Evolutionary conservation across 2,329 filamentous ascomycete species (phyloP), one percentile per base, ranked within the genome.

Genomic region (Aspergillus niger): DNA sequence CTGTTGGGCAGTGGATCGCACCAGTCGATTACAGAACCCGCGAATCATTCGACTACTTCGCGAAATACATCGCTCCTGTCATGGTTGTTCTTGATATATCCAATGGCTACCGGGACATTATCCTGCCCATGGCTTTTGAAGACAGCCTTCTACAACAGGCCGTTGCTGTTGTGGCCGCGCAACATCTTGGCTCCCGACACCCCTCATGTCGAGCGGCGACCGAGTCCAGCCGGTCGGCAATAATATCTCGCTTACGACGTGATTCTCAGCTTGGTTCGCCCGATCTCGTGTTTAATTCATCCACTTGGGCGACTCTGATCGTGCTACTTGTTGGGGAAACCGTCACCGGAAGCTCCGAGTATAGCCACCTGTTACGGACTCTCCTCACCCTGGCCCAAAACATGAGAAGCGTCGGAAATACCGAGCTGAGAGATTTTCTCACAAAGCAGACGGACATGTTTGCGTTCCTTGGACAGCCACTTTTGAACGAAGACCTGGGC

Each of bases 61-160:
- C 71, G 2, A 39, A 59, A 17, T 60, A 70, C 13, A 66, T 73
- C 20, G 70, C 71, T 1, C 68, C 71, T 3, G 67, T 71, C 17
- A 72, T 72, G 71, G 68, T 71, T 5, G 62, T 71, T 2, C 59
- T 74, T 5, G 71, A 74, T 43, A 59, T 67, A 26, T 65, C 64
- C 10, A 74, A 74, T 61, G 71, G 71, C 15, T 73, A 69, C 53
- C 70, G 71, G 13, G 62, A 71, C 49, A 52, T 73, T 2, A 59
- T 74, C 8, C 63, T 74, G 6, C 71, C 71, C 2, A 53, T 73
- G 17, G 71, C 71, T 6, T 66, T 62, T 22, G 55, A 65, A 28
- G 65, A 72, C 57, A 55, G 63, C 5, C 54, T 74, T 5, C 59
- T 73, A 8, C 62, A 63, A 49, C 52, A 57, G 8, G 69, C 70